A percentile compares a stretch with the other conserved stretches of the same genome.
phyloP scores from a whole-genome alignment of 768 basidiomycete species.

The Rhodosporidiobolus odoratus region DNA sequence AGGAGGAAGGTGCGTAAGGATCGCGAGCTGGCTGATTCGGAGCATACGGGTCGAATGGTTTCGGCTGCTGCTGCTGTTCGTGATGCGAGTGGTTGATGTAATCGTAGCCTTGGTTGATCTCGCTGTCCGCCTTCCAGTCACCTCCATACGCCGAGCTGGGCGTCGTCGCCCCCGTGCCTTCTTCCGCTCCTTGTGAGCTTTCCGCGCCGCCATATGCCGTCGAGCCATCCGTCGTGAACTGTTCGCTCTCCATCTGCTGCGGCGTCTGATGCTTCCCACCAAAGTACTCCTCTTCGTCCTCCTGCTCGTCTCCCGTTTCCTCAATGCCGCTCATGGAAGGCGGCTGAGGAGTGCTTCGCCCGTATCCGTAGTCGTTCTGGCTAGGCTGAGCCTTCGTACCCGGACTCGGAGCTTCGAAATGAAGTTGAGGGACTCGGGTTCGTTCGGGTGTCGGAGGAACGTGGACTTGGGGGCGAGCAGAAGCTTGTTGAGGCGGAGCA shows the following conservation, averaged over 20 bases:
- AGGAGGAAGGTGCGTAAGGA: neutral
- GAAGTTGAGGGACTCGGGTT: conserved; percentile 11
- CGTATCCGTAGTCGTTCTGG: conserved; percentile 6
- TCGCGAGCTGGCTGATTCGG: neutral
- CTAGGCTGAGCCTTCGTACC: neutral
- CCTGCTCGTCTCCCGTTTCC: conserved; percentile 28
- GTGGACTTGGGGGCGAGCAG: neutral
- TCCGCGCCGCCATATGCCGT: neutral
- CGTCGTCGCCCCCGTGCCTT: conserved; percentile 20
- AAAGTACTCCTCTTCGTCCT: conserved; percentile 10
- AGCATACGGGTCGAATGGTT: neutral
- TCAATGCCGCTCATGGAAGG: conserved; percentile 32
- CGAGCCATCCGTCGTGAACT: conserved; percentile 11
- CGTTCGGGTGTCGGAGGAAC: conserved; percentile 1
- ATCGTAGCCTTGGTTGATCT: conserved; percentile 24
- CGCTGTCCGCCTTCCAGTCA: conserved; percentile 32
- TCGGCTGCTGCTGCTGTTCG: neutral
- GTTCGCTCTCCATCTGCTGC: neutral
- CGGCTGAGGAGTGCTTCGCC: conserved; percentile 1
- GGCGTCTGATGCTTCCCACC: neutral
- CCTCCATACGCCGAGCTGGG: conserved; percentile 35
- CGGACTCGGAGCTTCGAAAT: conserved; percentile 27
- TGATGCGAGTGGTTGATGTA: conserved; percentile 8
- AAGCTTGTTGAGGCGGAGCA: neutral
- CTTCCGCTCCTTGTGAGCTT: neutral